phyloP scores from a whole-genome alignment of 83 land plant species.

The Diphasiastrum complanatum region DNA sequence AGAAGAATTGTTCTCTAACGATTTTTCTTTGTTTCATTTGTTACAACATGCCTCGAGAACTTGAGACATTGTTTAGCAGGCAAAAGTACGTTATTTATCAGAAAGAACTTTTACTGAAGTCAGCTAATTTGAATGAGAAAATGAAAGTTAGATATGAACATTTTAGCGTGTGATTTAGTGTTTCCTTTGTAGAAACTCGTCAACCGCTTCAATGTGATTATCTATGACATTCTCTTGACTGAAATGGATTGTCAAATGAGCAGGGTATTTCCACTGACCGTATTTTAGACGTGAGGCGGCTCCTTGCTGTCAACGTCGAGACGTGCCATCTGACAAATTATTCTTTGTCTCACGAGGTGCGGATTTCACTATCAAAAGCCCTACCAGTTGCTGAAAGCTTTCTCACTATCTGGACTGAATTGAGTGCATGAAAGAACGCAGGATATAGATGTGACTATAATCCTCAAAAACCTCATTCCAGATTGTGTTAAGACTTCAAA shows the following conservation, averaged over 20 bases:
- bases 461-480: not conserved
- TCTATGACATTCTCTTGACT: not conserved
- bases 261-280: conserved; percentile 92
- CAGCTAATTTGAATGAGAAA: not conserved
- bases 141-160: not conserved
- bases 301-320: conserved; percentile 57
- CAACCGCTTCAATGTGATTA: too few relatives aligned
- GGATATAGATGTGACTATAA: too few relatives aligned
- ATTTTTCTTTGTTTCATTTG: not conserved
- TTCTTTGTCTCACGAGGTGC: conserved; percentile 76
- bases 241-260: not conserved
- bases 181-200: too few relatives aligned
- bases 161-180: not conserved
- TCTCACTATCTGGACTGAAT: not conserved
- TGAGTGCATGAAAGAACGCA: not conserved
- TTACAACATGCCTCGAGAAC: not conserved
- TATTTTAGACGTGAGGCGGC: conserved; percentile 62
- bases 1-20: too few relatives aligned
- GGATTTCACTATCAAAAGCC: not conserved
- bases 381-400: not conserved
- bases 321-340: conserved; percentile 69
- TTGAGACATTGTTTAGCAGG: not conserved
- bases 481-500: not conserved
- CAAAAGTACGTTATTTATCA: not conserved
- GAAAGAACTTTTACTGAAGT: not conserved